Conservation (phyloP, 2,329 filamentous ascomycete genomes). For the Alternaria ventricosa region DNA sequence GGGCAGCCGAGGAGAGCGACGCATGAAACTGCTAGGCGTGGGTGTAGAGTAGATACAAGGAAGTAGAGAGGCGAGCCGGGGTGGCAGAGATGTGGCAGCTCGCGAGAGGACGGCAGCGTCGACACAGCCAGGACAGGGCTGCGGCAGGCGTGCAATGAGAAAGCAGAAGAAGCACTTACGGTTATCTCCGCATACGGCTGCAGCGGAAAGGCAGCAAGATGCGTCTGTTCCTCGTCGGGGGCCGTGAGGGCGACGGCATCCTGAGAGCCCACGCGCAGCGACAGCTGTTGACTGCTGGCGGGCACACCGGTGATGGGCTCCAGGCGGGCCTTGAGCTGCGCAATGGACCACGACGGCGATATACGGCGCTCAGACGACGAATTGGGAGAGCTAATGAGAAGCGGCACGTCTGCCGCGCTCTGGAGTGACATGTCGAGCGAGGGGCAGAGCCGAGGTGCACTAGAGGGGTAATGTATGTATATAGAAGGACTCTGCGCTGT, state of each 20-base stretch:
- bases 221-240: slow-evolving; percentile 73
- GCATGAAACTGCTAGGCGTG: slow-evolving; percentile 15
- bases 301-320: slow-evolving; percentile 94
- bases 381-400: slow-evolving; percentile 77
- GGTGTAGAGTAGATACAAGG: slow-evolving; percentile 7
- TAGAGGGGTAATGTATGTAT: slow-evolving; percentile 7
- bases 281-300: slow-evolving; percentile 76
- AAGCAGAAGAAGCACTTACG: slow-evolving; percentile 62
- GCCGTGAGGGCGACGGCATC: slow-evolving; percentile 71
- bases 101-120: slow-evolving; percentile 32
- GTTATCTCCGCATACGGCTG: slow-evolving; percentile 78
- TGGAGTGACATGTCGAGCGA: slow-evolving; percentile 41
- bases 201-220: slow-evolving; percentile 70
- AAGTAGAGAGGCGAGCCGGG: slow-evolving; percentile 16
- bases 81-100: slow-evolving; percentile 39
- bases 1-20: slow-evolving; percentile 3
- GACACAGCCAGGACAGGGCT: slow-evolving; percentile 20
- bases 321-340: slow-evolving; percentile 82
- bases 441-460: slow-evolving; percentile 10
- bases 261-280: slow-evolving; percentile 69
- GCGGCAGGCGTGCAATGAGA: slow-evolving; percentile 22
- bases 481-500: slow-evolving; percentile 7
- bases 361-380: slow-evolving; percentile 86
- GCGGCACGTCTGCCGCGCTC: slow-evolving; percentile 73
- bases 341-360: slow-evolving; percentile 89